Conservation (phyloP, 2,329 filamentous ascomycete genomes). For the Fusarium brachygibbosum region DNA sequence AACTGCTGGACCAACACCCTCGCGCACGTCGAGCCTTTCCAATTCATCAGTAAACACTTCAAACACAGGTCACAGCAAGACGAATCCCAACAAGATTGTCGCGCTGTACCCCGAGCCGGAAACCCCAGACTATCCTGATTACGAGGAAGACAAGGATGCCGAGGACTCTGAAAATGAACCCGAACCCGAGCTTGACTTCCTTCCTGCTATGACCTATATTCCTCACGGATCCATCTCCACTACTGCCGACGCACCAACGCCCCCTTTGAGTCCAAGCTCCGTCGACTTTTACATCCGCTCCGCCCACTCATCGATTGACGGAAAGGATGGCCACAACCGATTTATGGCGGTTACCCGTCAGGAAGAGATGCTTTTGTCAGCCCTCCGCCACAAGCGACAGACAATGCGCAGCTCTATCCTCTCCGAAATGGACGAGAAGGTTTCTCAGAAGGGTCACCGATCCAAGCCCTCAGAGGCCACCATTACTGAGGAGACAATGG, state of each 20-base stretch:
- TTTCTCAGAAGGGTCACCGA: constrained; percentile 40
- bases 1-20: constrained; percentile 41
- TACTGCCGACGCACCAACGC: constrained; percentile 60
- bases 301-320: constrained; percentile 55
- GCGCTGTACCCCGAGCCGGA: constrained; percentile 54
- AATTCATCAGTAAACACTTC: constrained; percentile 55
- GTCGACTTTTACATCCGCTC: constrained; percentile 63
- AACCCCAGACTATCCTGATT: constrained; percentile 44
- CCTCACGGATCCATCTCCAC: constrained; percentile 46
- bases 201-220: constrained; percentile 34
- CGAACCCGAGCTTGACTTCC: constrained; percentile 32
- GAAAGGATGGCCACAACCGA: constrained; percentile 53
- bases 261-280: constrained; percentile 66
- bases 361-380: constrained; percentile 70
- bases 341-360: constrained; percentile 71
- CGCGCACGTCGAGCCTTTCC: constrained; percentile 55
- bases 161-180: constrained; percentile 30
- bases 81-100: constrained; percentile 54
- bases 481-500: constrained; percentile 50
- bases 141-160: constrained; percentile 32
- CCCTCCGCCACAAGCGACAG: constrained; percentile 68
- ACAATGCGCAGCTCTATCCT: constrained; percentile 65
- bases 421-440: constrained; percentile 54
- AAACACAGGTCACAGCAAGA: constrained; percentile 51
- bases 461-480: constrained; percentile 52